Conservation (phyloP, 164 flowering plant genomes). For the Vitis rotundifolia region DNA sequence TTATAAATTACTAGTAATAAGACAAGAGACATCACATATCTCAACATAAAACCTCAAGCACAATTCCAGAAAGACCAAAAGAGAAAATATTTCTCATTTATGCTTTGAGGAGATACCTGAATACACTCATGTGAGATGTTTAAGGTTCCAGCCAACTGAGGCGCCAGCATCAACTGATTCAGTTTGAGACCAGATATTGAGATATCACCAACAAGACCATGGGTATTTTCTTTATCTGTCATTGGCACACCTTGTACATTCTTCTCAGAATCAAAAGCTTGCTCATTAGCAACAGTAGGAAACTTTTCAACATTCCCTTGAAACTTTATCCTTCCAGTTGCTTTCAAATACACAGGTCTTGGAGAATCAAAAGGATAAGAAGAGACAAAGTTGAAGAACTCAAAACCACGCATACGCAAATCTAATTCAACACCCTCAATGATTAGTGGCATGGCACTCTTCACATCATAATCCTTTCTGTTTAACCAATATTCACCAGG, state of each 20-base stretch:
- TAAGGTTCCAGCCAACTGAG: conserved; percentile 79
- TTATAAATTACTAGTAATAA: no score
- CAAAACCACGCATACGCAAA: conserved; percentile 94
- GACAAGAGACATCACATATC: no score
- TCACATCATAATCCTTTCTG: conserved; percentile 29
- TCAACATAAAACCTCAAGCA: no score
- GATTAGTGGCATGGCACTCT: conserved; percentile 35
- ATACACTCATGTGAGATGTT: conserved; percentile 61
- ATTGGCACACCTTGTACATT: conserved; percentile 16
- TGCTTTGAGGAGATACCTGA: conserved; percentile 50
- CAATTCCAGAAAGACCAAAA: no score
- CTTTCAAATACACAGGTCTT: conserved; percentile 83
- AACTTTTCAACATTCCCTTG: conserved; percentile 68
- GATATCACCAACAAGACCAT: conserved; percentile 78
- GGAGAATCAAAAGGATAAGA: conserved; percentile 83
- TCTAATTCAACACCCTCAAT: conserved; percentile 93
- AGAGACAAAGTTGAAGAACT: conserved; percentile 76
- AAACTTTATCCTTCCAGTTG: conserved; percentile 93
- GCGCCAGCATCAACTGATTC: conserved; percentile 92
- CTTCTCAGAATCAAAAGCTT: conserved; percentile 19
- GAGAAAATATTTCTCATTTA: no score
- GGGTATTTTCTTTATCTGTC: conserved; percentile 27
- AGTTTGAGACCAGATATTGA: conserved; percentile 80
- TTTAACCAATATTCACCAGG: conserved; percentile 48
- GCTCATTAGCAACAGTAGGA: conserved; percentile 15